A percentile compares a stretch with the other conserved stretches of the same genome.
phyloP scores from a whole-genome alignment of 257 asterid species.

The Solanum sitiens region DNA sequence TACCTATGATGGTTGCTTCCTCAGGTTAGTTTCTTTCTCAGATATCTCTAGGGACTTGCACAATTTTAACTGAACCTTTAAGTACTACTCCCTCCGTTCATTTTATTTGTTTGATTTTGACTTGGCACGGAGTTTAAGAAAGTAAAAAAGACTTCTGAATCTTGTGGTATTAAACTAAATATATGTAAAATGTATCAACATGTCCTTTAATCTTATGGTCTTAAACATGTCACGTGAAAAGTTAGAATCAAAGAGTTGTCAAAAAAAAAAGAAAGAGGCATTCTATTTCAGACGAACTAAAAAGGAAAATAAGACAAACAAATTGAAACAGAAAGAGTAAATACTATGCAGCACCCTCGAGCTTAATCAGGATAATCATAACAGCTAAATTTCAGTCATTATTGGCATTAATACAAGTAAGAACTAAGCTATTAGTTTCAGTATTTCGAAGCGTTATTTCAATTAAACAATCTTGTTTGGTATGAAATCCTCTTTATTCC shows the following conservation, averaged over 20 bases:
- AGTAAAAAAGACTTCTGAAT: neutral
- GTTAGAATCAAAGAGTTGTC: neutral
- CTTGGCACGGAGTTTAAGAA: neutral
- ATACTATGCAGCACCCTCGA: neutral
- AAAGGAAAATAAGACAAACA: neutral
- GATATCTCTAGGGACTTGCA: neutral
- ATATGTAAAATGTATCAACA: neutral
- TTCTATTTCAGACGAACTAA: neutral
- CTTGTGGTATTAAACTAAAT: neutral
- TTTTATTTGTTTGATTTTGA: neutral
- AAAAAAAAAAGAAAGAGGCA: neutral
- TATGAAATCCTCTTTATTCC: neutral
- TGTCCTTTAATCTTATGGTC: neutral
- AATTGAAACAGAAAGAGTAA: neutral
- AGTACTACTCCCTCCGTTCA: neutral
- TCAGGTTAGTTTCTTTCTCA: slow-evolving; percentile 33
- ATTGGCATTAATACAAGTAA: neutral
- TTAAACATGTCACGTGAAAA: neutral
- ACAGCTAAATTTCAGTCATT: neutral
- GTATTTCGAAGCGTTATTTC: neutral
- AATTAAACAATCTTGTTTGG: neutral
- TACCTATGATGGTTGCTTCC: slow-evolving; percentile 74
- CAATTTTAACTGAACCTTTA: neutral
- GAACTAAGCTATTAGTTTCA: neutral
- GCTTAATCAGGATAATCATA: neutral